Base-by-base conservation (phyloP, 2,329 filamentous ascomycete genomes). In the Huntiella abstrusa region DNA sequence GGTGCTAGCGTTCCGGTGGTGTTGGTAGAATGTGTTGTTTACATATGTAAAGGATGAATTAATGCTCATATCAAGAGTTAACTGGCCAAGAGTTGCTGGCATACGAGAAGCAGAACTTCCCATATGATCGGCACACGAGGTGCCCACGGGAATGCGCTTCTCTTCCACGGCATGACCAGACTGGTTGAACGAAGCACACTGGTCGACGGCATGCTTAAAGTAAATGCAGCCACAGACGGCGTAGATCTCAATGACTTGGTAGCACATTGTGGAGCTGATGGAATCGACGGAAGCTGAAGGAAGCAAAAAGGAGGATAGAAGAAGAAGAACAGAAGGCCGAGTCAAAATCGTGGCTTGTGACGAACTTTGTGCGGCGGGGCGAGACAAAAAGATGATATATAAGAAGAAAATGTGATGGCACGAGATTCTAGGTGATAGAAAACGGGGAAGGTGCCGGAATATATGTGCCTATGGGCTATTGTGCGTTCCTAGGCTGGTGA, bases 211-310 rank as follows among this genome's bases (percentile, higher is more conserved):
- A 60, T 94, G 87, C 57, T 80, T 72, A 67, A 88, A 84, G 68
- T 94, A 92, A 55, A 88, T 70, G 64, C 86, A 94, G 52, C 77
- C 74, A 70, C 86, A 94, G 47, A 80, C 83, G 47, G 85, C 78
- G 67, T 86, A 94, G 49, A 83, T 71, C 62, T 94, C 86, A 55
- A 88, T 68, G 51, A 94, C 64, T 64, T 87, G 83, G 58, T 84
- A 87, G 58, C 86, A 94, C 86, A 94, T 93, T 51, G 53, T 68
- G 60, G 43, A 34, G 42, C 19, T 38, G 38, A 8, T 35, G 46
- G 17, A 32, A 10, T 40, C 5, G 13, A 34, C 34, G 33, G 39
- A 12, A 36, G 10, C 28, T 8, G 13, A 34, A 38, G 33, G 39
- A 12, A 36, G 10, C 28, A 32, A 42, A 33, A 22, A 15, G 32